phyloP scores from a whole-genome alignment of 1,284 basidiomycete species.

The Athelia psychrophila region DNA sequence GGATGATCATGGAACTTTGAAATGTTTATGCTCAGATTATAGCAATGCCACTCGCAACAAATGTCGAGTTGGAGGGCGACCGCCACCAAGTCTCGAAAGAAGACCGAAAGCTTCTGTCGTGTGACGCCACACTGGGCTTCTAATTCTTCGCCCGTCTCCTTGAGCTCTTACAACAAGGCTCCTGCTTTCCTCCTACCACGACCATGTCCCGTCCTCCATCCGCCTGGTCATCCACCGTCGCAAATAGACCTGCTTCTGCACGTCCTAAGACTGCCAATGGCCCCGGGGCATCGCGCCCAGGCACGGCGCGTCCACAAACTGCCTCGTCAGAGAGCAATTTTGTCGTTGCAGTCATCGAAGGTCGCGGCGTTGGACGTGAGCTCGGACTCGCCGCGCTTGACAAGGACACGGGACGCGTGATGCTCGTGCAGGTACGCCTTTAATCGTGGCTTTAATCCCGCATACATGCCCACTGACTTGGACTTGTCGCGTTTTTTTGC shows the following conservation, averaged over 20 bases:
- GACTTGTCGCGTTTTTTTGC: conserved; percentile 2
- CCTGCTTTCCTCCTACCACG: no score
- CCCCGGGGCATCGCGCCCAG: not conserved
- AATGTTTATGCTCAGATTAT: no score
- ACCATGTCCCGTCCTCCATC: not conserved
- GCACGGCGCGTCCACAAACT: not conserved
- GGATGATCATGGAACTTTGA: no score
- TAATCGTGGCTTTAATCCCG: not conserved
- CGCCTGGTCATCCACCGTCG: not conserved
- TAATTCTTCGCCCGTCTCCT: no score
- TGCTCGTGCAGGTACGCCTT: not conserved
- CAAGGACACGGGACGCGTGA: not conserved
- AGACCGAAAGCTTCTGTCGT: no score
- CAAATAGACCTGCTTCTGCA: not conserved
- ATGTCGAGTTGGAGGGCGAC: no score
- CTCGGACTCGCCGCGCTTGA: not conserved
- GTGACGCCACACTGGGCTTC: no score
- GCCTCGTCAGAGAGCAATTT: not conserved
- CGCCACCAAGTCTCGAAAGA: no score
- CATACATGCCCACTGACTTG: not conserved
- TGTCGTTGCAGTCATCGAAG: not conserved
- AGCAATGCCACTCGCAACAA: no score
- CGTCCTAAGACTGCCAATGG: not conserved
- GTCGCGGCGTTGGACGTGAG: not conserved
- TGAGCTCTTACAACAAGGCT: no score